Evolutionary conservation across 1,284 basidiomycete species (phyloP).

Genomic region (Chondrostereum purpureum): DNA sequence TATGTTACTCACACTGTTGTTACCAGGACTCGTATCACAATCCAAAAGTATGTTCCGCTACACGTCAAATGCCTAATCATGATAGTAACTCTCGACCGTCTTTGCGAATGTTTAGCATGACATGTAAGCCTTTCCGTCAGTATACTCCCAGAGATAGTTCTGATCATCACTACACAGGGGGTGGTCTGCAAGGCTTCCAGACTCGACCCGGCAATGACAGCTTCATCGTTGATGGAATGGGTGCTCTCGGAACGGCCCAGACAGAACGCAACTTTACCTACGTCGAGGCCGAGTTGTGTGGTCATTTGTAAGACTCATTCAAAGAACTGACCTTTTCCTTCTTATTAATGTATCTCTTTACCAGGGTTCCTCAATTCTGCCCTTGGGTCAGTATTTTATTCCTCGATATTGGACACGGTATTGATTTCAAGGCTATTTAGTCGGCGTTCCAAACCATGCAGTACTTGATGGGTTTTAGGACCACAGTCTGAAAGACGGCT

Average conservation of each 20-base stretch:
- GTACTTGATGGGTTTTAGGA: slow-evolving; percentile 63
- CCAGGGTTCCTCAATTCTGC: slow-evolving; percentile 60
- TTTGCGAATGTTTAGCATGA: slow-evolving; percentile 45
- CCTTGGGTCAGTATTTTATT: slow-evolving; percentile 45
- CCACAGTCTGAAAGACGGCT: too few relatives aligned
- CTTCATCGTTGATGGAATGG: slow-evolving; percentile 64
- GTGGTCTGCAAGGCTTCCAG: slow-evolving; percentile 66
- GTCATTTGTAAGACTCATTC: slow-evolving; percentile 72
- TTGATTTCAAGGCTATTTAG: slow-evolving; percentile 24
- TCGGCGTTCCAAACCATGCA: slow-evolving; percentile 67
- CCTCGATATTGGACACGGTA: too few relatives aligned
- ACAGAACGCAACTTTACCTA: slow-evolving; percentile 63
- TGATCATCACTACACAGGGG: slow-evolving; percentile 33
- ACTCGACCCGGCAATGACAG: slow-evolving; percentile 56
- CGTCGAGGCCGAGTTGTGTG: slow-evolving; percentile 56
- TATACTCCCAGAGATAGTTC: background rate
- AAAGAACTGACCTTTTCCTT: too few relatives aligned
- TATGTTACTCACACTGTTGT: slow-evolving; percentile 1
- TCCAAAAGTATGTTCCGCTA: slow-evolving; percentile 52
- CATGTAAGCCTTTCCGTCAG: slow-evolving; percentile 37
- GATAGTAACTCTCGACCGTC: background rate
- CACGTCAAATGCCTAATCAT: background rate
- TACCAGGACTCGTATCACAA: slow-evolving; percentile 49
- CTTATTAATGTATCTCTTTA: background rate
- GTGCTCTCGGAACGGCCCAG: slow-evolving; percentile 57